phyloP scores from a whole-genome alignment of 768 basidiomycete species.

The Suillus bovinus region DNA sequence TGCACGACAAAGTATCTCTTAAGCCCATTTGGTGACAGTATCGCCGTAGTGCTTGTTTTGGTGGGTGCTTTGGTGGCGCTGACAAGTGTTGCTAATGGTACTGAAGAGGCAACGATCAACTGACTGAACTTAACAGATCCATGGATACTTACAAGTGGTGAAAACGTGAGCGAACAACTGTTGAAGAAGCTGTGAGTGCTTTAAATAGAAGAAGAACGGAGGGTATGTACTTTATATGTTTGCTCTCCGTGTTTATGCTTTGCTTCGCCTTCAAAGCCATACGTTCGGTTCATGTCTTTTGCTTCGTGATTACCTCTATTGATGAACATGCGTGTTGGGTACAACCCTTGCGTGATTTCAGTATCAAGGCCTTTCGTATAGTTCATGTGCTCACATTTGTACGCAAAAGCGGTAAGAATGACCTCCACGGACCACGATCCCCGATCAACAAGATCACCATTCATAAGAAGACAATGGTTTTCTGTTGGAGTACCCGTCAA shows the following conservation, averaged over 20 bases:
- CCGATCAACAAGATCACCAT: conserved; percentile 95
- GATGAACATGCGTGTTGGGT: conserved; percentile 86
- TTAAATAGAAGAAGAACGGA: neutral
- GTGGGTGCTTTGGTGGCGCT: conserved; percentile 63
- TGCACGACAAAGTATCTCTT: conserved; percentile 96
- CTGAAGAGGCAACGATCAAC: conserved; percentile 39
- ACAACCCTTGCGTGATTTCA: conserved; percentile 66
- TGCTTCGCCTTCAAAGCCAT: conserved; percentile 94
- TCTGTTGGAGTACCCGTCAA: conserved; percentile 85
- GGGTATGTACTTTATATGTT: conserved; percentile 73
- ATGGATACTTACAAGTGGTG: conserved; percentile 65
- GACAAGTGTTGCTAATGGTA: conserved; percentile 88
- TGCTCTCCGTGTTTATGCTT: conserved; percentile 97
- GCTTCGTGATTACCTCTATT: conserved; percentile 98
- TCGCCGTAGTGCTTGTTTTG: conserved; percentile 44
- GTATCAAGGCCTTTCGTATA: conserved; percentile 3
- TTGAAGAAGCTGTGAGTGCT: conserved; percentile 11
- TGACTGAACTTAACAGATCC: neutral
- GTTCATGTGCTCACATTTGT: conserved; percentile 69
- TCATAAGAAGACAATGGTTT: conserved; percentile 87
- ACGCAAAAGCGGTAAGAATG: conserved; percentile 89
- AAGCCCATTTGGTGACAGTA: conserved; percentile 77
- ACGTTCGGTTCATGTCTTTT: conserved; percentile 94
- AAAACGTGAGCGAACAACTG: conserved; percentile 94
- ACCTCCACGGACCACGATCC: conserved; percentile 97